These are phyloP conservation scores for Liquidambar formosana DNA, from an alignment of 164 flowering plant species.

Conservation along the genomic window DNA sequence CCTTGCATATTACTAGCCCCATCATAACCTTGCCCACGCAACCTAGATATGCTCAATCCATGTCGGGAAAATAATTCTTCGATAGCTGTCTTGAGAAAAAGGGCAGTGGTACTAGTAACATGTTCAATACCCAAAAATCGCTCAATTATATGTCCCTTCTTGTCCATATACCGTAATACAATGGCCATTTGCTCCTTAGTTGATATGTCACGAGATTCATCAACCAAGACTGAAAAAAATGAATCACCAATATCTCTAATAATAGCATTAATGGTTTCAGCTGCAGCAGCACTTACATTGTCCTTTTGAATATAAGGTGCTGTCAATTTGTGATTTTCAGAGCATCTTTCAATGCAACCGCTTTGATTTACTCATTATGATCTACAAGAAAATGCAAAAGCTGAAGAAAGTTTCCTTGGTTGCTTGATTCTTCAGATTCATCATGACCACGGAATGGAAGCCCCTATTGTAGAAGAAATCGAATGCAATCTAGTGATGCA, in stretches of 20 bases:
- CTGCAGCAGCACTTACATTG: conserved; percentile 4
- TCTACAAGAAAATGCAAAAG: conserved; percentile 8
- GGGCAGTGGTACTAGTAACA: neutral
- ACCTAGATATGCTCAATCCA: neutral
- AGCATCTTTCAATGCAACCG: conserved; percentile 20
- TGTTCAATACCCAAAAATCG: too few species aligned
- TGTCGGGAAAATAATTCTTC: neutral
- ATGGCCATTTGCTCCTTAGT: conserved; percentile 15
- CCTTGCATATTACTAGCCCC: conserved; percentile 16
- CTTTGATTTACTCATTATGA: conserved; percentile 7
- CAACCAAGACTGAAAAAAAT: conserved; percentile 7
- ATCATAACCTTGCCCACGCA: conserved; percentile 21
- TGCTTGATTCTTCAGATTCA: conserved; percentile 15
- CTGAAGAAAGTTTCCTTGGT: conserved; percentile 20
- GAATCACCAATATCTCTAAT: conserved; percentile 2
- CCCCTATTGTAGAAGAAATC: conserved; percentile 18
- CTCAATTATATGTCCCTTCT: too few species aligned
- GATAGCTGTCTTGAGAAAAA: conserved; percentile 3
- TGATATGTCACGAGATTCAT: conserved; percentile 15
- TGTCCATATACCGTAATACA: conserved; percentile 11
- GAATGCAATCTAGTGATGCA: conserved; percentile 11
- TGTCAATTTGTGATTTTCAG: conserved; percentile 4
- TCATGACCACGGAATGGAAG: conserved; percentile 23
- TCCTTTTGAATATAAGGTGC: conserved; percentile 11
- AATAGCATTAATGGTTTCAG: neutral